Percentiles rank a stretch among this genome's conserved stretches.
Evolutionary conservation across 805 yeast species (phyloP).

Genomic region (Danielia oregonensis): DNA sequence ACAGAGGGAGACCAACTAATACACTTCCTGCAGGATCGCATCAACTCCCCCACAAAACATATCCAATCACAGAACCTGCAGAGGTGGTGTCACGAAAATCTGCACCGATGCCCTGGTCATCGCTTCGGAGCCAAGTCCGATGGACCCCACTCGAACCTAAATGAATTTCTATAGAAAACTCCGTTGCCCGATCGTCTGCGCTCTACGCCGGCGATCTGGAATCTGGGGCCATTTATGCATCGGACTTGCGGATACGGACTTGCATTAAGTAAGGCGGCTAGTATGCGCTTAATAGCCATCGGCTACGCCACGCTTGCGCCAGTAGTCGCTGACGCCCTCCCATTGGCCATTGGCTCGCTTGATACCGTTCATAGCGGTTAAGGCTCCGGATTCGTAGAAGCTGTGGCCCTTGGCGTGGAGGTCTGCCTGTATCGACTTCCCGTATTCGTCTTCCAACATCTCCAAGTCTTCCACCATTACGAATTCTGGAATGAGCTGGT

Average conservation of each 20-base stretch:
- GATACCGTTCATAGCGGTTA: constrained; percentile 42
- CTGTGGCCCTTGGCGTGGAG: constrained; percentile 17
- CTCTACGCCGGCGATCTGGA: too few relatives aligned
- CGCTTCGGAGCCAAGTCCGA: too few relatives aligned
- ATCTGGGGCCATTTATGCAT: too few relatives aligned
- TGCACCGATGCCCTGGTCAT: too few relatives aligned
- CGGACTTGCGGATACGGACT: background rate
- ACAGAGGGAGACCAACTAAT: background rate
- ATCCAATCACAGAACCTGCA: background rate
- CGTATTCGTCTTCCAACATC: constrained; percentile 28
- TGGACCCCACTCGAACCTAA: too few relatives aligned
- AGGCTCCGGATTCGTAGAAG: constrained; percentile 31
- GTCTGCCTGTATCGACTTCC: constrained; percentile 17
- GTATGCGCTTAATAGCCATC: constrained; percentile 47
- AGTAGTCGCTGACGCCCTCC: constrained; percentile 82
- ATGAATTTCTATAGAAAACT: too few relatives aligned
- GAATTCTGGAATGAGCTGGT: constrained; percentile 77
- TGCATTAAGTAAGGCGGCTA: background rate
- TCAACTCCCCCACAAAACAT: background rate
- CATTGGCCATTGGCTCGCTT: constrained; percentile 41
- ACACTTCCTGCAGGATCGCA: background rate
- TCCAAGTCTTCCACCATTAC: constrained; percentile 58
- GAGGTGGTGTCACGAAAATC: background rate
- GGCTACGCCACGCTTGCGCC: constrained; percentile 82
- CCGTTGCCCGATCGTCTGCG: too few relatives aligned